Percentiles rank a stretch among this genome's conserved stretches.
phyloP scores from a whole-genome alignment of 192 early-diverging fungal species.

The Haplosporangium gracile region DNA sequence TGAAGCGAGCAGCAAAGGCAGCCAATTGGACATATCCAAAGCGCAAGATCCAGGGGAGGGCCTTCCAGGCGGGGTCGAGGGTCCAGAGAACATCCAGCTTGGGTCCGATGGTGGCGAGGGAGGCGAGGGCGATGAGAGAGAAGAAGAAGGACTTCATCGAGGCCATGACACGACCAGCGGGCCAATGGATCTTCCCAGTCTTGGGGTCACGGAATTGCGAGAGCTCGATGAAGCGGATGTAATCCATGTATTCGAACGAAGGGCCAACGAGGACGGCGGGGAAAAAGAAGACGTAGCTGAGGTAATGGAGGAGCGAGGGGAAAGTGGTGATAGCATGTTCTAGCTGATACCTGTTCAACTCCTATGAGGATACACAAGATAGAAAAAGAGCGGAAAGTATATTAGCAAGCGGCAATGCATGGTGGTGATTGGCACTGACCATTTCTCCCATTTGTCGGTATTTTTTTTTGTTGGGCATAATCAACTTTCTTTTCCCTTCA shows the following conservation, averaged over 20 bases:
- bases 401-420: constrained; percentile 10
- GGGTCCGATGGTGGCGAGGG: constrained; percentile 52
- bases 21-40: constrained; percentile 71
- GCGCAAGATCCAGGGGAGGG: constrained; percentile 52
- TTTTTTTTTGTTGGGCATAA: constrained; percentile 4
- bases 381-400: constrained; percentile 1
- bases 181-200: constrained; percentile 53
- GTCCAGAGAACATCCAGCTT: constrained; percentile 49
- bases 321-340: constrained; percentile 68
- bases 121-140: constrained; percentile 46
- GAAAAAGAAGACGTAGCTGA: constrained; percentile 94
- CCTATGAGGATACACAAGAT: constrained; percentile 37
- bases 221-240: constrained; percentile 62
- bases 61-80: constrained; percentile 46
- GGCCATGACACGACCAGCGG: constrained; percentile 36
- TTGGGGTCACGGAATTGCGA: constrained; percentile 44
- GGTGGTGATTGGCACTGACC: neutral
- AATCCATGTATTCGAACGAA: constrained; percentile 81
- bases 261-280: constrained; percentile 88
- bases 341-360: constrained; percentile 76
- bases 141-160: constrained; percentile 48
- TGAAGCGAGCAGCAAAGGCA: constrained; percentile 73
- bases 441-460: neutral
- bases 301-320: constrained; percentile 81
- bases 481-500: neutral